phyloP scores from a whole-genome alignment of 768 basidiomycete species.

The Rhizopogon sp. region DNA sequence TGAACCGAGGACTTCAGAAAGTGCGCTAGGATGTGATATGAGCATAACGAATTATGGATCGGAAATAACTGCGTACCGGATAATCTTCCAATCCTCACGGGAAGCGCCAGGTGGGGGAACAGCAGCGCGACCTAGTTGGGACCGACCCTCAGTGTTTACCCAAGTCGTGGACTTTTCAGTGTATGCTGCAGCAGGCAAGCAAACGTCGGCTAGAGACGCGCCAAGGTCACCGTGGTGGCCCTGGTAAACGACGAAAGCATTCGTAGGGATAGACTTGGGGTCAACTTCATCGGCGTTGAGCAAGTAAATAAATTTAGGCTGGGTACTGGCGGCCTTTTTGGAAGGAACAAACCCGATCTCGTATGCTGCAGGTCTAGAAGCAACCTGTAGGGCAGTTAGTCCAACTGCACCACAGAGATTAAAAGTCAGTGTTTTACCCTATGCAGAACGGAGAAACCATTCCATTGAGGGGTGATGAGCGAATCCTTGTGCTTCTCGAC shows the following conservation, averaged over 20 bases:
- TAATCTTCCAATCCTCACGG: slow-evolving; percentile 96
- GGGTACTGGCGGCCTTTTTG: slow-evolving; percentile 63
- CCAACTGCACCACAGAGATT: neutral
- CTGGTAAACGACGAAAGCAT: slow-evolving; percentile 98
- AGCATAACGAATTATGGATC: neutral
- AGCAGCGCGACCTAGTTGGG: slow-evolving; percentile 86
- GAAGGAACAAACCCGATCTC: slow-evolving; percentile 93
- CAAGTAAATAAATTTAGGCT: slow-evolving; percentile 94
- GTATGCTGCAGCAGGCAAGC: slow-evolving; percentile 88
- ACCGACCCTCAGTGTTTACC: slow-evolving; percentile 95
- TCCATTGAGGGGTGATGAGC: slow-evolving; percentile 89
- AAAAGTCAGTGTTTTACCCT: slow-evolving; percentile 49
- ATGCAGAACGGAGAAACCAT: slow-evolving; percentile 90
- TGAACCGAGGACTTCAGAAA: slow-evolving; percentile 80
- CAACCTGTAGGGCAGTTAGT: slow-evolving; percentile 45
- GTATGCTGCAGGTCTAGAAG: slow-evolving; percentile 91
- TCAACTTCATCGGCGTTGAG: slow-evolving; percentile 95
- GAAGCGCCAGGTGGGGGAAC: slow-evolving; percentile 94
- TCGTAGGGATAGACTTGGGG: slow-evolving; percentile 78
- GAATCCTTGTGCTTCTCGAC: slow-evolving; percentile 72
- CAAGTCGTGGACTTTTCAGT: slow-evolving; percentile 90
- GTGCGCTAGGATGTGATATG: slow-evolving; percentile 46
- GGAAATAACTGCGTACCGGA: slow-evolving; percentile 50
- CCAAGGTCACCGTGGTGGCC: slow-evolving; percentile 98
- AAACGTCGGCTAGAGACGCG: slow-evolving; percentile 96